Base-by-base conservation (phyloP, 148 eudicot genomes). In the Fagopyrum tataricum region DNA sequence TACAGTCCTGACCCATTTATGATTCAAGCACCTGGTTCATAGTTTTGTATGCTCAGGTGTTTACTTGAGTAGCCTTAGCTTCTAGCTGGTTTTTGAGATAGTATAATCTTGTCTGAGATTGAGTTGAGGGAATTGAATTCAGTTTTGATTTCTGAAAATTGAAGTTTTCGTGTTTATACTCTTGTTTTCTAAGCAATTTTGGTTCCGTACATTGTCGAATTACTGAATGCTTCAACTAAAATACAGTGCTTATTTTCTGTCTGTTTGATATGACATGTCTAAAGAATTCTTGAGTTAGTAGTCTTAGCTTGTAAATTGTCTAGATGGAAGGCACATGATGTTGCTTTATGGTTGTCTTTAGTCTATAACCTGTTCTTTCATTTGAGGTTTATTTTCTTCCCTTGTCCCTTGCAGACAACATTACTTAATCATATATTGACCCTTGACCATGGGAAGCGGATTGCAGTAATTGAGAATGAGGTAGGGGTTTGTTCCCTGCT, bases 321-420 rank as follows among this genome's bases (percentile, higher is more conserved):
- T 59, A 2, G 66, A 55, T 55, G 61, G 24, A 55, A 7, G 2
- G 21, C 24, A 14, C 37, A 56, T 9, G 31, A 10, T 56, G 21
- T 56, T 56, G 64, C 24, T n/a, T 15, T 56, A 12, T 56, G 37
- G 17, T 2, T 23, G 31, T 18, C 8, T 21, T 58, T 58, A 23
- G 66, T 62, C 18, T 11, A 20, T 62, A 26, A n/a, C 12, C 41
- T 9, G 8, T 62, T 6, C 31, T 9, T 21, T 12, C 26, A 23
- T 21, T 8, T 46, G 5, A 26, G 67, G 12, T 58, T 61, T 64
- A 64, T 64, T 43, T 37, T 1, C 39, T 64, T n/a, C 2, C 21
- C 43, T 64, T 64, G 69, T 4, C 20, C 44, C 5, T 74, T 44
- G 43, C 94, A 95, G 99, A 95, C 99, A 13, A 95, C 99, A 41